Conservation (phyloP, 2,329 filamentous ascomycete genomes). For the Botrytis sinoallii region DNA sequence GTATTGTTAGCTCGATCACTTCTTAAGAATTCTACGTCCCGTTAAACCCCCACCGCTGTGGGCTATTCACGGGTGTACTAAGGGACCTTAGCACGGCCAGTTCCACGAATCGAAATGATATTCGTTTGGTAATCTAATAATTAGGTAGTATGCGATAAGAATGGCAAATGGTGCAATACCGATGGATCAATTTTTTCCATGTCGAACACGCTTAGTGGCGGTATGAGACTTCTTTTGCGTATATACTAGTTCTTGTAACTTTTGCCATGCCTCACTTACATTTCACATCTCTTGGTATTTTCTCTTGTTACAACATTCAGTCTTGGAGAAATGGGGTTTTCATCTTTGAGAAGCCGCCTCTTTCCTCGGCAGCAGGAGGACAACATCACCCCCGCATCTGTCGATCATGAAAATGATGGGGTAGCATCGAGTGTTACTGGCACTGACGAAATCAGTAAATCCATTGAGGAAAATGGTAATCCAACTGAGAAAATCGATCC, state of each 20-base stretch:
- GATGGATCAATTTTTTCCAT: not conserved
- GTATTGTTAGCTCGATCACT: not conserved
- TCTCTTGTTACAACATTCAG: not conserved
- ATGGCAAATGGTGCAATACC: slow-evolving; percentile 9
- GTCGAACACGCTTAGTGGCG: slow-evolving; percentile 3
- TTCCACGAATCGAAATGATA: slow-evolving; percentile 1
- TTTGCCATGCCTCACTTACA: not conserved
- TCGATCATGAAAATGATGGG: not conserved
- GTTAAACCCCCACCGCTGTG: not conserved
- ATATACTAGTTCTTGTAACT: not conserved
- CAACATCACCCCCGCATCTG: not conserved
- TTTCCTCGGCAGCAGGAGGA: slow-evolving; percentile 1
- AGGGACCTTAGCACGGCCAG: not conserved
- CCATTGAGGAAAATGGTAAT: slow-evolving; percentile 5
- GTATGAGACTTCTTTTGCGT: not conserved
- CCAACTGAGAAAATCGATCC: not conserved
- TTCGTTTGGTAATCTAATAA: not conserved
- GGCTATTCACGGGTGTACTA: not conserved
- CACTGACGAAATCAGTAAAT: slow-evolving; percentile 9
- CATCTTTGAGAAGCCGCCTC: slow-evolving; percentile 8
- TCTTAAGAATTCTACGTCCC: not conserved
- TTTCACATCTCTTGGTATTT: not conserved
- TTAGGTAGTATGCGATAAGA: not conserved
- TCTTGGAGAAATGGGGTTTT: slow-evolving; percentile 3
- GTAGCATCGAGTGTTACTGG: slow-evolving; percentile 11